Percentiles rank a stretch among this genome's conserved stretches.
Conservation (phyloP, 2,329 filamentous ascomycete species). For the Mycosphaerella arachidis region DNA sequence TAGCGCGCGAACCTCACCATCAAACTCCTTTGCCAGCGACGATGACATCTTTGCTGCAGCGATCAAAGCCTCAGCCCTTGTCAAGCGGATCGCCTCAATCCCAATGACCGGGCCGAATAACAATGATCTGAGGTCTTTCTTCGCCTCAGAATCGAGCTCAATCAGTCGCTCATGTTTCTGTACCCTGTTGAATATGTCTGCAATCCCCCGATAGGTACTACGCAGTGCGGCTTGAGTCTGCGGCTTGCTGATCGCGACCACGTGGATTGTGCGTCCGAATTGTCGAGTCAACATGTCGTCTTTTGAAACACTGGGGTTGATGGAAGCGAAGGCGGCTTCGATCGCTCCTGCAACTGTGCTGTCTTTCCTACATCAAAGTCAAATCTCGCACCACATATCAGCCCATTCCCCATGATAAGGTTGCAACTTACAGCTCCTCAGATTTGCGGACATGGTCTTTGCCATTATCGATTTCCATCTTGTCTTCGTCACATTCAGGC, state of each 20-base stretch:
- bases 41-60: conserved; percentile 20
- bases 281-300: conserved; percentile 14
- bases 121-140: conserved; percentile 19
- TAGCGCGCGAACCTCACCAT: conserved; percentile 16
- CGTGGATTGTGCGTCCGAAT: conserved; percentile 16
- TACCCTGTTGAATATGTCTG: conserved; percentile 11
- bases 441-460: conserved; percentile 25
- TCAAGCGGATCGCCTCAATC: conserved; percentile 28
- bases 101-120: conserved; percentile 25
- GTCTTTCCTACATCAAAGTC: conserved; percentile 20
- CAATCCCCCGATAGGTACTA: conserved; percentile 24
- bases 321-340: conserved; percentile 28
- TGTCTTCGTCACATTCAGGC: conserved; percentile 50
- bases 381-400: background rate
- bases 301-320: conserved; percentile 25
- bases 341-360: conserved; percentile 27
- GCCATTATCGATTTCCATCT: conserved; percentile 63
- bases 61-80: conserved; percentile 27
- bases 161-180: conserved; percentile 5
- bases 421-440: conserved; percentile 26
- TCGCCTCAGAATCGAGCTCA: conserved; percentile 4
- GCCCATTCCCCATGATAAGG: background rate
- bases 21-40: conserved; percentile 13
- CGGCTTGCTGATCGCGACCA: conserved; percentile 15
- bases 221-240: conserved; percentile 17